Evolutionary conservation across 2,329 filamentous ascomycete genomes (phyloP), one percentile per base, ranked within the genome.

Genomic region (Emergomyces africanus): DNA sequence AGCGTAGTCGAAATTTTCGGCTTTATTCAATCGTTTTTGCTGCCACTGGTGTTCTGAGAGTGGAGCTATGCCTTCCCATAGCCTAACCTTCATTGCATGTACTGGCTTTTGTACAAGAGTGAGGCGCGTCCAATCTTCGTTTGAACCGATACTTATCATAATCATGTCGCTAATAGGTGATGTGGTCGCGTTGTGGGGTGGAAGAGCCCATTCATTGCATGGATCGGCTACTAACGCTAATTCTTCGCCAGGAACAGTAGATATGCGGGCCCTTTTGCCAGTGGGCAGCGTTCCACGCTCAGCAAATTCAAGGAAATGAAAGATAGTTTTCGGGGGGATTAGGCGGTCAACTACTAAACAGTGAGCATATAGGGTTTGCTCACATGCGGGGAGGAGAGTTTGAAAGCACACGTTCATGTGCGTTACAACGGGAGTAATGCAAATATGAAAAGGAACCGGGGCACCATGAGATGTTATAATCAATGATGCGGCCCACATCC

Each of bases 1-100:
- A 0, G 66, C 66, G 9, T 63, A n/a, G 20, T 67, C 63, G 25
- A 69, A 66, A 15, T 69, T 60, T 1, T 63, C 61, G 0, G 42
- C 30, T 1, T 51, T 37, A 28, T 67, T 35, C 9, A 69, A 63
- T 0, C 58, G 54, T 54, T 65, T 69, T 6, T 68, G 64, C 2
- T 57, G 53, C 66, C 66, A 69, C 25, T 62, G 60, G 54, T 66
- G 61, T n/a, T 68, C 62, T n/a, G 58, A 66, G 18, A 69, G 15
- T 1, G 66, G 68, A 9, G 64, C 46, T 23, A 69, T 65, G 12
- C 67, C 67, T 18, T 64, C 61, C 65, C 66, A 69, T 23, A 67
- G n/a, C 10, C 66, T 57, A 15, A 48, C 61, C 53, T 69, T 69
- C 33, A 67, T 54, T 6, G 59, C 64, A 18, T 67, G 63, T 33